Evolutionary conservation across 1,139 yeast species (phyloP).

Genomic region (Pichia sp.): DNA sequence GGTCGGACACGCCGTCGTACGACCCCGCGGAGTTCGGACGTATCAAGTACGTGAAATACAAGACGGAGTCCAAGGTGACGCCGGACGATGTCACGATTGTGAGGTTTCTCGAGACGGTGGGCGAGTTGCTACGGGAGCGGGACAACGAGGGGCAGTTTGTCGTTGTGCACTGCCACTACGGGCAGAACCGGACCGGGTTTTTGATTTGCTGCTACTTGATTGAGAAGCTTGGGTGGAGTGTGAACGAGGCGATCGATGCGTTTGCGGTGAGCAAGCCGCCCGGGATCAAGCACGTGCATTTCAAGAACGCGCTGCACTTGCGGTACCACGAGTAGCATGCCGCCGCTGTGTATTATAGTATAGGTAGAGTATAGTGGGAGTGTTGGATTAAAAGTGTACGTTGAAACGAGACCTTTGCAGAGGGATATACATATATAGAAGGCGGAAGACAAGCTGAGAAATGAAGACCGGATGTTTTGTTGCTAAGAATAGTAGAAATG

Average conservation of each 20-base stretch:
- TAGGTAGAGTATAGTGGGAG: too few relatives aligned
- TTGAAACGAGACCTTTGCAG: background rate
- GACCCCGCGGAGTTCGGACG: constrained; percentile 53
- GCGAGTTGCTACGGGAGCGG: constrained; percentile 39
- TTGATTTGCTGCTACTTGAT: constrained; percentile 66
- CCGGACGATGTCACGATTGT: constrained; percentile 62
- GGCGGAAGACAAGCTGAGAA: background rate
- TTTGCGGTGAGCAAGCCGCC: constrained; percentile 59
- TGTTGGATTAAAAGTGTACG: background rate
- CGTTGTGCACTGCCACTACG: constrained; percentile 79
- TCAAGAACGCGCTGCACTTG: constrained; percentile 67
- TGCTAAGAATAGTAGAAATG: background rate
- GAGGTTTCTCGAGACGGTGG: constrained; percentile 52
- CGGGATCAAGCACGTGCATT: constrained; percentile 76
- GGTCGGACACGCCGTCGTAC: constrained; percentile 74
- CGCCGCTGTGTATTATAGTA: background rate
- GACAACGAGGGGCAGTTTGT: constrained; percentile 37
- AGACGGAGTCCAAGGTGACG: constrained; percentile 74
- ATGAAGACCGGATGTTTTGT: background rate
- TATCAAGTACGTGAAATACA: constrained; percentile 62
- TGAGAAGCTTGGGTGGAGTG: constrained; percentile 56
- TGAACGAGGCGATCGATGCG: constrained; percentile 59
- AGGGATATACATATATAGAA: background rate
- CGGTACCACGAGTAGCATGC: constrained; percentile 42
- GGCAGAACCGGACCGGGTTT: constrained; percentile 76